phyloP scores from a whole-genome alignment of 2,329 filamentous ascomycete genomes.

The Fusarium coicis region DNA sequence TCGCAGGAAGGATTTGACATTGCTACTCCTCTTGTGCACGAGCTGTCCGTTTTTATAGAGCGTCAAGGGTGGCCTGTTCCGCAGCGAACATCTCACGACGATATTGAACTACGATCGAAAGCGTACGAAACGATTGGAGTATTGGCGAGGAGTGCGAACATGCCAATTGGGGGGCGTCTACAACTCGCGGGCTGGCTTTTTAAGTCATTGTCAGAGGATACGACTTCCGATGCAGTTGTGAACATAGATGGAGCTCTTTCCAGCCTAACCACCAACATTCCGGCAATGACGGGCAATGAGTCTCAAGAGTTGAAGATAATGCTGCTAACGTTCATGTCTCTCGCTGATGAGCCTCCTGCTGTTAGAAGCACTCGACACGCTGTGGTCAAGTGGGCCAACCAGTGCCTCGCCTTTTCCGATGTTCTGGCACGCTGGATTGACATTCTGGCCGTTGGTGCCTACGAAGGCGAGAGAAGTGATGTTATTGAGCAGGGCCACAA shows the following conservation, averaged over 20 bases:
- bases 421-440: slow-evolving; percentile 87
- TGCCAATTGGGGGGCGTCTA: slow-evolving; percentile 64
- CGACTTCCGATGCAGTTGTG: slow-evolving; percentile 78
- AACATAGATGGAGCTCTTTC: slow-evolving; percentile 92
- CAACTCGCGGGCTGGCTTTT: slow-evolving; percentile 80
- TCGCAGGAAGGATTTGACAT: slow-evolving; percentile 69
- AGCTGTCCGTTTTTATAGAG: slow-evolving; percentile 78
- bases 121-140: slow-evolving; percentile 93
- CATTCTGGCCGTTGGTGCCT: slow-evolving; percentile 79
- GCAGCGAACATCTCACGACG: slow-evolving; percentile 66
- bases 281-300: slow-evolving; percentile 46
- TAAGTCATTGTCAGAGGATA: slow-evolving; percentile 82
- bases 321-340: slow-evolving; percentile 74
- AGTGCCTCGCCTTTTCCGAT: slow-evolving; percentile 83
- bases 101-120: slow-evolving; percentile 76
- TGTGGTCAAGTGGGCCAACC: slow-evolving; percentile 88
- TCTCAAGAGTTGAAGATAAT: slow-evolving; percentile 58
- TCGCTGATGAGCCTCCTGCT: slow-evolving; percentile 59
- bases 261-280: slow-evolving; percentile 68
- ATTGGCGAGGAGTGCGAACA: slow-evolving; percentile 72
- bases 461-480: slow-evolving; percentile 77
- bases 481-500: slow-evolving; percentile 90
- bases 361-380: slow-evolving; percentile 83
- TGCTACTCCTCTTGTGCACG: slow-evolving; percentile 73
- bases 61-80: slow-evolving; percentile 85